A percentile compares a stretch with the other conserved stretches of the same genome.
phyloP scores from a whole-genome alignment of 345 rosid species.

The Aquilaria sinensis region DNA sequence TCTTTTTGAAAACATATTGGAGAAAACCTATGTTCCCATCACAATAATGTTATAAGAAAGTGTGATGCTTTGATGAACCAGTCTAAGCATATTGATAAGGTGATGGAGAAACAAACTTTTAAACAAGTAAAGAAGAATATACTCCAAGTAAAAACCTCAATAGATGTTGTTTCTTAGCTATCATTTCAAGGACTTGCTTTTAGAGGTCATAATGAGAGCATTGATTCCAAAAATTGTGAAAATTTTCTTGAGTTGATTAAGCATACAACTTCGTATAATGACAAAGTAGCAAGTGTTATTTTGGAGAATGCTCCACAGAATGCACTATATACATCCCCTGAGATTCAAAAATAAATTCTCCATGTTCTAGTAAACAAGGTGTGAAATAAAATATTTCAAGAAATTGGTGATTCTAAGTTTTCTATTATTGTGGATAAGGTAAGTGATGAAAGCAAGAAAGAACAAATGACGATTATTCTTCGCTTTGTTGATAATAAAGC shows the following conservation, averaged over 20 bases:
- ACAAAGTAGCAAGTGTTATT: not conserved
- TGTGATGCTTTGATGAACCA: not conserved
- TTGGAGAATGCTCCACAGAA: not conserved
- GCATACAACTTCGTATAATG: not conserved
- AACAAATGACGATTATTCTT: not conserved
- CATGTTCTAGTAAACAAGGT: not conserved
- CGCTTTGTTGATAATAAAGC: too few relatives aligned
- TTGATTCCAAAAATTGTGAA: not conserved
- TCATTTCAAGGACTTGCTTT: not conserved
- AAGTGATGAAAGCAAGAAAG: not conserved
- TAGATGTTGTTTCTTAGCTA: not conserved
- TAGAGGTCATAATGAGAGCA: slow-evolving; percentile 1
- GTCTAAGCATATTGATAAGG: not conserved
- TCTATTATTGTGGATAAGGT: not conserved
- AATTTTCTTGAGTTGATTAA: slow-evolving; percentile 1
- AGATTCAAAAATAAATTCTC: slow-evolving; percentile 4
- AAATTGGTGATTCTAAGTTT: not conserved
- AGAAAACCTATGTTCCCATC: too few relatives aligned
- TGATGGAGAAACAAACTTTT: not conserved
- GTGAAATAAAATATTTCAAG: too few relatives aligned
- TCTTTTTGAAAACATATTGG: too few relatives aligned
- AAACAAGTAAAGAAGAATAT: not conserved
- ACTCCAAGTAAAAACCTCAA: not conserved
- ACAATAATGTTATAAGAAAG: too few relatives aligned
- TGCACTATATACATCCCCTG: slow-evolving; percentile 1